phyloP scores from a whole-genome alignment of 2,329 filamentous ascomycete species.

The Juglanconis sp. region DNA sequence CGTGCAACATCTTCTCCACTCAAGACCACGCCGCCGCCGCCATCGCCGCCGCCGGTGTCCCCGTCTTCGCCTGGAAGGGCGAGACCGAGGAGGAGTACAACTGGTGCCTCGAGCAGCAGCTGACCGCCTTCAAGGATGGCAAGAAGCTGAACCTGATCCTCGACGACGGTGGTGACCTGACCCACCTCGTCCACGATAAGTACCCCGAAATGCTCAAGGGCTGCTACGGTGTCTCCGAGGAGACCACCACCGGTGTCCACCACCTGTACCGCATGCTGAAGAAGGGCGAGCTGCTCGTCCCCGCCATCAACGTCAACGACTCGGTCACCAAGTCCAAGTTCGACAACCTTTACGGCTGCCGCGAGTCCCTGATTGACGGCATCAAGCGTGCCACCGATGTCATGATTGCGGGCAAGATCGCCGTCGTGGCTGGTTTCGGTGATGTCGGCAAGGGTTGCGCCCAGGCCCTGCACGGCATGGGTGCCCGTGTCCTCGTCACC shows the following conservation, averaged over 20 bases:
- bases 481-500: slow-evolving; percentile 92
- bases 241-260: slow-evolving; percentile 99
- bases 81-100: slow-evolving; percentile 99
- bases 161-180: slow-evolving; percentile 96
- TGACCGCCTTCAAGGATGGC: slow-evolving; percentile 92
- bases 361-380: slow-evolving; percentile 96
- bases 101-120: slow-evolving; percentile 99
- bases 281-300: slow-evolving; percentile 82
- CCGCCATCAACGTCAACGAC: slow-evolving; percentile 99
- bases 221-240: slow-evolving; percentile 98
- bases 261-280: slow-evolving; percentile 99
- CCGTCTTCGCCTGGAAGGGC: slow-evolving; percentile 76
- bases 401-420: slow-evolving; percentile 99
- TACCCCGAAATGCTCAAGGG: slow-evolving; percentile 97
- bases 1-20: slow-evolving; percentile 99
- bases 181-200: slow-evolving; percentile 93
- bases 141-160: slow-evolving; percentile 98
- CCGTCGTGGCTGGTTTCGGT: slow-evolving; percentile 95
- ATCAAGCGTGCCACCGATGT: slow-evolving; percentile 99
- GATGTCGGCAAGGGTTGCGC: slow-evolving; percentile 99
- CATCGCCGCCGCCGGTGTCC: slow-evolving; percentile 89
- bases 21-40: slow-evolving; percentile 98
- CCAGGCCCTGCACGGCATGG: slow-evolving; percentile 93
- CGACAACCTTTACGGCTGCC: slow-evolving; percentile 99
- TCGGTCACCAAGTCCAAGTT: slow-evolving; percentile 99